Percentiles rank a stretch among this genome's conserved stretches.
Evolutionary conservation across 257 asterid genomes (phyloP).

Genomic region (Solanum infundibuliforme): DNA sequence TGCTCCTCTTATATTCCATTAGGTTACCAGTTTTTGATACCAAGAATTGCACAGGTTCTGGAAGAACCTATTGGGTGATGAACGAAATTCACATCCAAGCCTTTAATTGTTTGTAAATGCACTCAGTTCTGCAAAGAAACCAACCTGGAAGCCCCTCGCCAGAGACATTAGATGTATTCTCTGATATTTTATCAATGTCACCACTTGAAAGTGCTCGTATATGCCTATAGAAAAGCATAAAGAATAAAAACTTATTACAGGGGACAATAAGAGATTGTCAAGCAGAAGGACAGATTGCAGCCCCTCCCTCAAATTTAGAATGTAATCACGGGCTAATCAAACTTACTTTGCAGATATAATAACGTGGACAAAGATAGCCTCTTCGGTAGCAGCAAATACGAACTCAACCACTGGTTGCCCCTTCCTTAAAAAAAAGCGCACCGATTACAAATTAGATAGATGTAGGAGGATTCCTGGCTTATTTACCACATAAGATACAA

Average conservation of each 20-base stretch:
- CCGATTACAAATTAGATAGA: slow-evolving; percentile 11
- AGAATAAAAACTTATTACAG: neutral
- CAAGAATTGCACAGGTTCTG: neutral
- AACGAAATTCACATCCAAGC: neutral
- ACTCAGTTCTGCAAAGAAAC: neutral
- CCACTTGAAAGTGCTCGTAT: slow-evolving; percentile 71
- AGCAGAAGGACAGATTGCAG: neutral
- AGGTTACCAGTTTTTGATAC: neutral
- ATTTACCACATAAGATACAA: neutral
- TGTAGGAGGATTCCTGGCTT: slow-evolving; percentile 6
- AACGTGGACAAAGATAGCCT: slow-evolving; percentile 87
- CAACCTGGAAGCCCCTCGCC: slow-evolving; percentile 60
- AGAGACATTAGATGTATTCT: slow-evolving; percentile 36
- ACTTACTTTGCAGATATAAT: slow-evolving; percentile 83
- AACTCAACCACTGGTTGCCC: slow-evolving; percentile 95
- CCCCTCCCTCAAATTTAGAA: slow-evolving; percentile 3
- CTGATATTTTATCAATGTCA: slow-evolving; percentile 63
- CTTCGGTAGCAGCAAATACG: slow-evolving; percentile 89
- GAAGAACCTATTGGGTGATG: neutral
- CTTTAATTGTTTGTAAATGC: neutral
- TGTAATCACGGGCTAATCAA: neutral
- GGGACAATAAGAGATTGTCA: neutral
- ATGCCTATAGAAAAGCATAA: slow-evolving; percentile 46
- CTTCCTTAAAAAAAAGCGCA: slow-evolving; percentile 56
- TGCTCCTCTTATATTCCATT: neutral